These are phyloP conservation scores for Fonsecaea pedrosoi DNA, from an alignment of 2,329 filamentous ascomycete species.

Conservation along the genomic window DNA sequence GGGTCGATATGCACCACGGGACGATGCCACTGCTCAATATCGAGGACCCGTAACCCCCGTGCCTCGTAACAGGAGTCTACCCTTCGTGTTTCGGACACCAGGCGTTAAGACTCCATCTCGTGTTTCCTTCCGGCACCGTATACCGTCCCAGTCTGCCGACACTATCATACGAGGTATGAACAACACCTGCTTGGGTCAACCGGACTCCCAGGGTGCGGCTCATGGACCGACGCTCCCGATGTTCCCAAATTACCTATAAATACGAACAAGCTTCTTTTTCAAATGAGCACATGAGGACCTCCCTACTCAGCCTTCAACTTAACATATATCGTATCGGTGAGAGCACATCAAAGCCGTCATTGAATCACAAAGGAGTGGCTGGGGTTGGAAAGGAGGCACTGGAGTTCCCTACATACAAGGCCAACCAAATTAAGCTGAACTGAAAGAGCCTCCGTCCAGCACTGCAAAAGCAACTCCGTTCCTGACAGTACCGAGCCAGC, in stretches of 20 bases:
- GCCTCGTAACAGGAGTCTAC: not conserved
- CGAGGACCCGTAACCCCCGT: not conserved
- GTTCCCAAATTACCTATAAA: slow-evolving; percentile 7
- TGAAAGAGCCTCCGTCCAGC: not conserved
- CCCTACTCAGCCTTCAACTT: not conserved
- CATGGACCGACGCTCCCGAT: not conserved
- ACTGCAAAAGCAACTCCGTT: not conserved
- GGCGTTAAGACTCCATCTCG: not conserved
- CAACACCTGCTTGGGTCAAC: not conserved
- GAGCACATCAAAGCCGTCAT: not conserved
- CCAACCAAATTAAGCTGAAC: not conserved
- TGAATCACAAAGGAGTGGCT: not conserved
- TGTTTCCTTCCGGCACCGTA: not conserved
- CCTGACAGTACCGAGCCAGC: not conserved
- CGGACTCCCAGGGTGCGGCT: not conserved
- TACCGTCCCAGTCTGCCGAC: not conserved
- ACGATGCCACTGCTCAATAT: not conserved
- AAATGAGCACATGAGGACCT: not conserved
- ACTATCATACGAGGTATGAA: not conserved
- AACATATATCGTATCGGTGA: not conserved
- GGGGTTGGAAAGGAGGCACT: not conserved
- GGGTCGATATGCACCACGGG: not conserved
- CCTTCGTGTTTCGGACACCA: not conserved
- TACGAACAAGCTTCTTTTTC: not conserved
- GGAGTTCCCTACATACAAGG: not conserved